These are phyloP conservation scores for Suhomyces guaymorum DNA, from an alignment of 1,139 yeast species.

Conservation along the genomic window DNA sequence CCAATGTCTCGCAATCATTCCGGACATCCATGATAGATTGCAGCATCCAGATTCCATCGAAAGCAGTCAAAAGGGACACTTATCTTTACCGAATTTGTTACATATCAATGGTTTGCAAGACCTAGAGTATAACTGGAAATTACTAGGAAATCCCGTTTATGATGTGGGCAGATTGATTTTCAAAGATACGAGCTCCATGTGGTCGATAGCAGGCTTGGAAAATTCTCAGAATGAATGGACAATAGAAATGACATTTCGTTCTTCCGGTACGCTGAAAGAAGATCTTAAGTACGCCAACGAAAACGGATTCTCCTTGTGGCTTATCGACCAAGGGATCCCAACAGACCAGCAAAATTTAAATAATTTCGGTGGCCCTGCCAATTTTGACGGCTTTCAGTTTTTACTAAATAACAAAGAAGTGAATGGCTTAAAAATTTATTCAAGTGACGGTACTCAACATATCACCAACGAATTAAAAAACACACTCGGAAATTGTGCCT, in stretches of 20 bases:
- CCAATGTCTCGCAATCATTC: conserved; percentile 2
- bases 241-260: conserved; percentile 60
- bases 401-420: conserved; percentile 51
- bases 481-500: conserved; percentile 56
- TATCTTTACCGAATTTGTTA: conserved; percentile 38
- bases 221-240: conserved; percentile 52
- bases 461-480: conserved; percentile 20
- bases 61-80: conserved; percentile 23
- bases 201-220: conserved; percentile 44
- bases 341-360: conserved; percentile 23
- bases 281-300: conserved; percentile 29
- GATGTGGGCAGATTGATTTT: conserved; percentile 45
- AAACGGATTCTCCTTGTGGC: conserved; percentile 57
- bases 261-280: conserved; percentile 41
- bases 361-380: conserved; percentile 51
- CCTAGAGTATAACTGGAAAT: conserved; percentile 31
- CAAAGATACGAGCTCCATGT: conserved; percentile 40
- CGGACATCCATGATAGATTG: not conserved
- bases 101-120: conserved; percentile 24
- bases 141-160: conserved; percentile 27
- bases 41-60: conserved; percentile 1
- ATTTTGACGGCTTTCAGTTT: conserved; percentile 63
- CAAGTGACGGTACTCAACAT: conserved; percentile 53
- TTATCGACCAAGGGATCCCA: conserved; percentile 31
- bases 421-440: conserved; percentile 55